Conservation (phyloP, 1,139 yeast genomes). For the Sugiyamaella sp. region DNA sequence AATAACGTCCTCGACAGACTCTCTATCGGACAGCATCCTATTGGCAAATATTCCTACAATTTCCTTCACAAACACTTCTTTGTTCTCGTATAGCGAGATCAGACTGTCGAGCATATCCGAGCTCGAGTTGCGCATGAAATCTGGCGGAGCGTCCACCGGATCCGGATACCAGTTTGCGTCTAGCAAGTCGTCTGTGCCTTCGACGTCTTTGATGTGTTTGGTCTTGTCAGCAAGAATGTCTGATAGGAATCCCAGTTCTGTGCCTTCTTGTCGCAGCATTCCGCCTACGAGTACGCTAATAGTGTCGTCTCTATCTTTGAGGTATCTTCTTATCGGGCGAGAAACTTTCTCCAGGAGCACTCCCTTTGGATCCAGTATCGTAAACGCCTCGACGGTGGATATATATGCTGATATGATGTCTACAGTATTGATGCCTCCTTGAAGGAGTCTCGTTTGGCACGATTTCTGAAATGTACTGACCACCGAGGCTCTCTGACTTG, state of each 20-base stretch:
- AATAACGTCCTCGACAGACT: constrained; percentile 45
- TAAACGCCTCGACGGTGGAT: constrained; percentile 70
- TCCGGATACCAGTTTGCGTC: constrained; percentile 82
- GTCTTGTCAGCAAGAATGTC: constrained; percentile 48
- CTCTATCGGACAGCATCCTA: constrained; percentile 54
- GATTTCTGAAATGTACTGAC: constrained; percentile 56
- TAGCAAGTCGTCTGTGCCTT: constrained; percentile 43
- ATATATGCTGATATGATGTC: constrained; percentile 73
- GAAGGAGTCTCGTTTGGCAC: constrained; percentile 60
- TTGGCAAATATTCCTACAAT: constrained; percentile 68
- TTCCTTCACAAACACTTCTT: constrained; percentile 72
- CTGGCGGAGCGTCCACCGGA: constrained; percentile 91
- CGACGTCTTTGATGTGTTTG: constrained; percentile 20
- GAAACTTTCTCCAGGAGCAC: constrained; percentile 77
- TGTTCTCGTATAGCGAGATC: constrained; percentile 75
- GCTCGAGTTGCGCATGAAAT: constrained; percentile 60
- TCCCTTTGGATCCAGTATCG: constrained; percentile 84
- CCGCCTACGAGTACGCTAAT: constrained; percentile 73
- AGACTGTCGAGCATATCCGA: constrained; percentile 72
- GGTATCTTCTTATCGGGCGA: constrained; percentile 66
- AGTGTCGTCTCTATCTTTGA: constrained; percentile 75
- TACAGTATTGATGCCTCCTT: constrained; percentile 81
- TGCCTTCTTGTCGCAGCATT: constrained; percentile 55
- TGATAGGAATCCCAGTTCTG: constrained; percentile 56
- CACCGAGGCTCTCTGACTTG: constrained; percentile 53